A percentile compares a stretch with the other conserved stretches of the same genome.
These are phyloP conservation scores for Sambucus nigra DNA, from an alignment of 129 eudicot species.

Conservation along the genomic window DNA sequence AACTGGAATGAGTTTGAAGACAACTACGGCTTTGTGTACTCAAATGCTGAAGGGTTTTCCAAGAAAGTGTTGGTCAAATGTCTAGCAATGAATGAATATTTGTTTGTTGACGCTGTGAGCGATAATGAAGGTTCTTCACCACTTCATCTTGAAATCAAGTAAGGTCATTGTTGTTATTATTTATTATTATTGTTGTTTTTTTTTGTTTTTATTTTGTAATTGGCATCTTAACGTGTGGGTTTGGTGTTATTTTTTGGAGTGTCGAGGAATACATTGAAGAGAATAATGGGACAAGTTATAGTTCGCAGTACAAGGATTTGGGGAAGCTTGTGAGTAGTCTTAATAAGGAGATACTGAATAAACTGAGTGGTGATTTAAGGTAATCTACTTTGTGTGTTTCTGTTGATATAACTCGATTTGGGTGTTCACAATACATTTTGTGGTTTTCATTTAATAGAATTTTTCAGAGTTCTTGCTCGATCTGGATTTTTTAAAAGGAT, in stretches of 20 bases:
- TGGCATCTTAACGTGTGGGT: too few relatives aligned
- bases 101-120: constrained; percentile 55
- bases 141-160: constrained; percentile 65
- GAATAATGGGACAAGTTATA: constrained; percentile 39
- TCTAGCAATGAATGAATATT: constrained; percentile 51
- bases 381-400: constrained; percentile 6
- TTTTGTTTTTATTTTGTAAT: background rate
- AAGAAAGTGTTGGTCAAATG: constrained; percentile 72
- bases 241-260: constrained; percentile 27
- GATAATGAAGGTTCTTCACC: constrained; percentile 47
- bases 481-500: too few relatives aligned
- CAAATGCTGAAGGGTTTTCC: constrained; percentile 35
- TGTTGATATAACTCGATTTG: background rate
- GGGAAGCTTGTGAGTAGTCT: constrained; percentile 49
- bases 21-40: constrained; percentile 65
- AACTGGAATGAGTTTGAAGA: constrained; percentile 74
- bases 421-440: too few relatives aligned
- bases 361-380: constrained; percentile 45
- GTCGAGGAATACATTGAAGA: constrained; percentile 47
- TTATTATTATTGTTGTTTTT: background rate
- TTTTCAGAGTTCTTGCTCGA: too few relatives aligned
- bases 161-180: background rate
- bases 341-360: constrained; percentile 32
- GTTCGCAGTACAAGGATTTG: constrained; percentile 61
- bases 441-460: too few relatives aligned